These are phyloP conservation scores for Alternaria gaisen DNA, from an alignment of 2,329 filamentous ascomycete genomes.

Conservation along the genomic window DNA sequence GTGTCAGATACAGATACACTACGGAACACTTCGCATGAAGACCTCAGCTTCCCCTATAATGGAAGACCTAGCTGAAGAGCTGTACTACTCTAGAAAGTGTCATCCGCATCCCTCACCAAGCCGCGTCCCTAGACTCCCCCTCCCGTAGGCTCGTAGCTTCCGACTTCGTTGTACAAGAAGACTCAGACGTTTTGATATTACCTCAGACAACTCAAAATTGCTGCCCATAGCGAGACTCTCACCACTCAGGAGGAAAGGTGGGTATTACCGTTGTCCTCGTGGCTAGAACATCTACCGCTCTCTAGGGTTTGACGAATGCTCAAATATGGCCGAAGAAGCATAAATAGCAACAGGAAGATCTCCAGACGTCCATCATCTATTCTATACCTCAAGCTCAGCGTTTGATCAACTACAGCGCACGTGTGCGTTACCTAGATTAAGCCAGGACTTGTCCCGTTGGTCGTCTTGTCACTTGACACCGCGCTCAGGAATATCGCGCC, in stretches of 20 bases:
- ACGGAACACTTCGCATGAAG: conserved; percentile 1
- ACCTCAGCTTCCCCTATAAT: background rate
- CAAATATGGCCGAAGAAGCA: background rate
- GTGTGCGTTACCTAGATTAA: conserved; percentile 22
- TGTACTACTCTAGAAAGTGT: conserved; percentile 12
- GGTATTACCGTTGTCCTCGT: conserved; percentile 21
- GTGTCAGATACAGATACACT: background rate
- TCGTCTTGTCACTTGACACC: conserved; percentile 16
- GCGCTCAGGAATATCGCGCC: conserved; percentile 15
- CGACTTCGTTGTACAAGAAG: conserved; percentile 10
- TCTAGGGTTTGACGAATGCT: conserved; percentile 12
- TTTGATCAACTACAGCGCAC: conserved; percentile 21
- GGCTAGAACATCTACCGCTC: conserved; percentile 20
- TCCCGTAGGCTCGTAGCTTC: conserved; percentile 11
- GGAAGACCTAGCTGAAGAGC: conserved; percentile 3
- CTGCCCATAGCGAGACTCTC: background rate
- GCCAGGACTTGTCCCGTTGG: conserved; percentile 15
- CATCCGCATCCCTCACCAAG: conserved; percentile 8
- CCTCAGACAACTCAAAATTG: conserved; percentile 16
- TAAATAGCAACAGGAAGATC: conserved; percentile 15
- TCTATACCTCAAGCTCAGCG: conserved; percentile 14
- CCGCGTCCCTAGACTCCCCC: background rate
- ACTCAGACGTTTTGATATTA: conserved; percentile 6
- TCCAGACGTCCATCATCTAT: conserved; percentile 17
- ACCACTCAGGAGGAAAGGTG: conserved; percentile 10